These are phyloP conservation scores for Durotheca rogersii DNA, from an alignment of 495 filamentous ascomycete genomes.

Conservation along the genomic window DNA sequence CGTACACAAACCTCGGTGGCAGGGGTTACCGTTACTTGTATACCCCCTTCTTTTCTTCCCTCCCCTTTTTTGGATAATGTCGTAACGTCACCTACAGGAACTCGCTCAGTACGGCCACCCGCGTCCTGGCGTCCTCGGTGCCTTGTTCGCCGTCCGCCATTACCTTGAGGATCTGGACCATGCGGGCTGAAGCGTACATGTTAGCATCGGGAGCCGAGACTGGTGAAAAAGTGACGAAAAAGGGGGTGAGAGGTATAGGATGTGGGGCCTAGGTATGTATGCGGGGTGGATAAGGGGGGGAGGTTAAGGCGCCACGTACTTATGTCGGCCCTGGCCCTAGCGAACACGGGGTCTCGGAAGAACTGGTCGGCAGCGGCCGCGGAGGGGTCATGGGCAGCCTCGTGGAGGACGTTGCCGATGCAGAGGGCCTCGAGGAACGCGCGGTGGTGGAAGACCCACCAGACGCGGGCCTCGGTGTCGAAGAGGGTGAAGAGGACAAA, in stretches of 20 bases:
- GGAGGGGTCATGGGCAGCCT: constrained; percentile 38
- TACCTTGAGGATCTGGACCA: constrained; percentile 59
- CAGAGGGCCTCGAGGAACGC: constrained; percentile 69
- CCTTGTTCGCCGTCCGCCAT: constrained; percentile 55
- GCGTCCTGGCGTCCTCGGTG: constrained; percentile 54
- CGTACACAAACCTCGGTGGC: too few relatives aligned
- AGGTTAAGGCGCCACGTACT: too few relatives aligned
- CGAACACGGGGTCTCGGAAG: constrained; percentile 53
- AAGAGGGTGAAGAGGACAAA: constrained; percentile 66
- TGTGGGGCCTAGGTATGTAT: too few relatives aligned
- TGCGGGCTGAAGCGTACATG: constrained; percentile 39
- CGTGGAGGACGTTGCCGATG: constrained; percentile 48
- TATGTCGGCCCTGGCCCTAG: constrained; percentile 58
- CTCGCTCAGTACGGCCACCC: constrained; percentile 56
- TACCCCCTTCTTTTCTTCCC: too few relatives aligned
- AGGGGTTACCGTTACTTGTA: too few relatives aligned
- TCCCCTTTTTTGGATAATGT: neutral
- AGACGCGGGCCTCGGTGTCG: constrained; percentile 64
- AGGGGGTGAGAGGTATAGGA: constrained; percentile 1
- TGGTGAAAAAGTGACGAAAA: neutral
- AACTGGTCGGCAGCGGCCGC: constrained; percentile 38
- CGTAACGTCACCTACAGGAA: constrained; percentile 42
- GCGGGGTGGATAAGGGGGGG: too few relatives aligned
- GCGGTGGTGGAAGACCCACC: constrained; percentile 76
- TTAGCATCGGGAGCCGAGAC: constrained; percentile 17